Percentiles rank a stretch among this genome's conserved stretches.
Conservation (phyloP, 202 grass and related monocot species). For the Elaeis oleifera region DNA sequence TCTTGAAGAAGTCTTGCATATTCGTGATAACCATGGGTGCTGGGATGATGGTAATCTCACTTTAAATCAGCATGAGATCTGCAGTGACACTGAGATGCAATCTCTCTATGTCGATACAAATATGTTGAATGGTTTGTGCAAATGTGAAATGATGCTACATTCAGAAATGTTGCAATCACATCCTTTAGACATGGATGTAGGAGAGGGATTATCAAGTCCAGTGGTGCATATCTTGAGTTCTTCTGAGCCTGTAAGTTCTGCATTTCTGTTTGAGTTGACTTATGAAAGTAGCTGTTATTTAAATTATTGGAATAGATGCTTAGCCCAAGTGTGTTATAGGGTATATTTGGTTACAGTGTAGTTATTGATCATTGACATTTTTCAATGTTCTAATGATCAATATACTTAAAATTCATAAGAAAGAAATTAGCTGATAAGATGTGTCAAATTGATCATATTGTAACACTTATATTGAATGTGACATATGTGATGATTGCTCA, state of each 20-base stretch:
- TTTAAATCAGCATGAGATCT: constrained; percentile 26
- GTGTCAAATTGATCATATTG: no score
- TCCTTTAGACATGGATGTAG: background rate
- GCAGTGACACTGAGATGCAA: constrained; percentile 12
- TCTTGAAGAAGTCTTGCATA: constrained; percentile 35
- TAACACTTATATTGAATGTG: no score
- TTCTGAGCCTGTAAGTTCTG: constrained; percentile 30
- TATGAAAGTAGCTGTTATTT: no score
- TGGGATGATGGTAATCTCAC: background rate
- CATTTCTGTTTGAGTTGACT: no score
- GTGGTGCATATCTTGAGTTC: constrained; percentile 12
- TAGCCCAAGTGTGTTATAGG: no score
- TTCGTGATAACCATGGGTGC: constrained; percentile 4
- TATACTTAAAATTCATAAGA: no score
- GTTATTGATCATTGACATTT: no score
- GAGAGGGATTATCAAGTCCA: constrained; percentile 16
- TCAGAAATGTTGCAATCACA: constrained; percentile 15
- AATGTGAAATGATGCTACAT: background rate
- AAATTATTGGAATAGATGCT: no score
- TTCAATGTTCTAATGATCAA: no score
- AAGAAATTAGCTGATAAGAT: no score
- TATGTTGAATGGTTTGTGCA: constrained; percentile 26
- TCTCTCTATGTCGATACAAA: constrained; percentile 20
- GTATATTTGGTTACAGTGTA: no score
- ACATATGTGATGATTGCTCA: no score